Conservation (phyloP, 441 rosid genomes). For the Adansonia madagascariensis region DNA sequence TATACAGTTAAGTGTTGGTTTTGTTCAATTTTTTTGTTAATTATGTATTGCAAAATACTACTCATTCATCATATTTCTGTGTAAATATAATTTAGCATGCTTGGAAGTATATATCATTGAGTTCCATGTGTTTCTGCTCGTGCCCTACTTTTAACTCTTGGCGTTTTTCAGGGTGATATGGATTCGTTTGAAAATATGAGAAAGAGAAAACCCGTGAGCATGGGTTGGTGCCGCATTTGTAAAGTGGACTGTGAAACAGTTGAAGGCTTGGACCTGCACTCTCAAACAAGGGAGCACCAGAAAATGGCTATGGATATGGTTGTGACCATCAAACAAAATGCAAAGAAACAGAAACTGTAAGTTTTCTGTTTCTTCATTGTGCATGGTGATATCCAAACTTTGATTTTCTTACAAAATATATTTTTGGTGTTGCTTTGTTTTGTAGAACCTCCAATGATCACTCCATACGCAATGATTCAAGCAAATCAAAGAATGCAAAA, state of each 20-base stretch:
- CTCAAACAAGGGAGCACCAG: conserved; percentile 80
- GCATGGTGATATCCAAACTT: conserved; percentile 18
- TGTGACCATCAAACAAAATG: conserved; percentile 60
- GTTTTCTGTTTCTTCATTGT: conserved; percentile 24
- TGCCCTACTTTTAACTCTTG: conserved; percentile 20
- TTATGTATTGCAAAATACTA: neutral
- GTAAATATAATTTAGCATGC: neutral
- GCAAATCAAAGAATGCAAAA: conserved; percentile 47
- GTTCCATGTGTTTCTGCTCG: conserved; percentile 14
- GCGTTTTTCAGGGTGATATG: conserved; percentile 48
- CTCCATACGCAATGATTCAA: conserved; percentile 49
- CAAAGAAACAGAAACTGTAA: conserved; percentile 72
- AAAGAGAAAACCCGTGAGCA: conserved; percentile 56
- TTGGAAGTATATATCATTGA: neutral
- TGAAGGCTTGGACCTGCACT: conserved; percentile 74
- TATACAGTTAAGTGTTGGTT: conserved; percentile 46
- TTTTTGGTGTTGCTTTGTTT: conserved; percentile 26
- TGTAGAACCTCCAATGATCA: conserved; percentile 47
- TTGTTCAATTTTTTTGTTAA: neutral
- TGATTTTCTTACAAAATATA: neutral
- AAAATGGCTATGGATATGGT: conserved; percentile 76
- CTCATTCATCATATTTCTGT: conserved; percentile 21
- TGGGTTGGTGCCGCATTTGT: conserved; percentile 90
- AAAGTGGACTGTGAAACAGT: conserved; percentile 78
- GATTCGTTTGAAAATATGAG: conserved; percentile 57